Evolutionary conservation across 345 rosid genomes (phyloP), one percentile per base, ranked within the genome.

Genomic region (Linum tenue): DNA sequence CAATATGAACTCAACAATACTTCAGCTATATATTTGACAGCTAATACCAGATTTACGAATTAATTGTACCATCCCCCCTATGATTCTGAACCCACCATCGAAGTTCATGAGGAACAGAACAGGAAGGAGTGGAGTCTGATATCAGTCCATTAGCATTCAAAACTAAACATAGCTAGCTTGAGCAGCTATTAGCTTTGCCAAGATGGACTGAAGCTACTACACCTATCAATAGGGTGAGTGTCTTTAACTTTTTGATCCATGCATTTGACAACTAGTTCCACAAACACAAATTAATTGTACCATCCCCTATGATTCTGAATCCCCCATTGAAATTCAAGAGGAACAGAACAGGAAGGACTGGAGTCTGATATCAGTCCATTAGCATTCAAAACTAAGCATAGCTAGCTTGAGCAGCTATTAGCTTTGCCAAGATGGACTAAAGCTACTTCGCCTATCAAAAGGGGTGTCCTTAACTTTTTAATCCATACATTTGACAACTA

Each of bases 351-450:
- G 60, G 41, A 36, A 51, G 2, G 55, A 53, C 40, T 39, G 60
- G 58, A 44, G 12, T 61, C 71, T 60, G 51, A 70, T 79, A 55
- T 58, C 37, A 75, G 82, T 80, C 87, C 87, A 72, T 71, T 80
- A 67, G 83, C 83, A 81, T 76, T 79, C 77, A 79, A 79, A 81
- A 62, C 71, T 67, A 74, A 56, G 70, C 77, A 81, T 67, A 50
- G 68, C 71, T 75, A 55, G 59, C 35, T 17, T 55, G 65, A 57
- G 59, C 9, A 48, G 69, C 76, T 77, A 69, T 58, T 81, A 82
- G 82, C 82, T 79, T 85, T 59, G 86, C 86, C 84, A 85, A 83
- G 87, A 86, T 84, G 83, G 79, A 89, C 80, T 51, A 37, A 37
- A 22, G 37, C 7, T 22, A 22, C 53, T 48, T 48, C 53, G 31